Base-by-base conservation (phyloP, 768 basidiomycete species). In the Hygrocybe coccinea region DNA sequence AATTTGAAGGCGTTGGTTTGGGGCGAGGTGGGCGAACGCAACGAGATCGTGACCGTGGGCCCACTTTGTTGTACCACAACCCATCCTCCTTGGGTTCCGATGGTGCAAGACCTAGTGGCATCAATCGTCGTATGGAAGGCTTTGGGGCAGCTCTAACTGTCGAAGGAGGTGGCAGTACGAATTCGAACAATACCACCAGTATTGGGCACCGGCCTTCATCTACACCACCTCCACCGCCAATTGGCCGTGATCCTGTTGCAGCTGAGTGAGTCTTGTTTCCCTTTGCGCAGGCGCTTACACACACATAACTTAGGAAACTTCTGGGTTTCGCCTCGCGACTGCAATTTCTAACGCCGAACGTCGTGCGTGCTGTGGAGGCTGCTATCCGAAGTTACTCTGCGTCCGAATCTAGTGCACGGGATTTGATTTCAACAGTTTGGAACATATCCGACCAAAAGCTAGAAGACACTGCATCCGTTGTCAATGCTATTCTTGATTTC, bases 361-460 rank as follows among this genome's bases (percentile, higher is more conserved):
- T 86, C 0, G 69, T 81, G 2, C 73, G 84, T 12, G 85, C 82
- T 1, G 79, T 88, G 24, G 85, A 83, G 62, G 81, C 89, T 12
- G 86, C 91, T 24, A 80, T 91, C 34, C 85, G 91, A 9, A 83
- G 87, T 25, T 99, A 87, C 71, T 80, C 82, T 22, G 68, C 78
- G 2, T 84, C 84, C 39, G 95, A 99, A 66, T 82, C 84, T 8
- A 83, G 80, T 38, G 89, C 93, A 2, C 78, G 84, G 3, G 95
- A 95, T 68, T 76, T 97, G 59, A 86, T 97, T 50, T 85, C 86
- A 38, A 95, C 90, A 0, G 76, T 95, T n/a, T 95, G 86, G 85
- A 89, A 85, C 65, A 78, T 70, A 41, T 62, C 72, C 70, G 73
- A 77, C 54, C 63, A 66, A 50, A 71, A 74, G 43, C 67, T 88